These are phyloP conservation scores for Erodium texanum DNA, from an alignment of 441 rosid genomes.

Conservation along the genomic window DNA sequence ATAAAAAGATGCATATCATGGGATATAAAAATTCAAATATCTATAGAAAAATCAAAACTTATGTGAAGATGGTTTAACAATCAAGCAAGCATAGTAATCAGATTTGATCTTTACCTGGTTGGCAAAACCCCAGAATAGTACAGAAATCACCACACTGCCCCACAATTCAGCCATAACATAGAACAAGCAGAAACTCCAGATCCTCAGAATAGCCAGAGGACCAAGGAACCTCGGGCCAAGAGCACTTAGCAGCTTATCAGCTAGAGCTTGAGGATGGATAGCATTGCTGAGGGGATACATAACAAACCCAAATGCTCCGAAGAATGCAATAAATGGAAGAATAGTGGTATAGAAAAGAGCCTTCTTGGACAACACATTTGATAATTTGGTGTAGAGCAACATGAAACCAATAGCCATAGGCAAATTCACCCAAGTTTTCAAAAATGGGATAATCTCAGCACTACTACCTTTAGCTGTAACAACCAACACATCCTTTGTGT, in stretches of 20 bases:
- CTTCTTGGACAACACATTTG: slow-evolving; percentile 67
- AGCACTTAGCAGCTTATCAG: slow-evolving; percentile 61
- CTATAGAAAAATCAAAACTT: neutral
- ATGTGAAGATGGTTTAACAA: no score
- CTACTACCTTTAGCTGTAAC: slow-evolving; percentile 93
- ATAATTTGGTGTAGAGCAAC: slow-evolving; percentile 66
- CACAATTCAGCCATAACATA: slow-evolving; percentile 99
- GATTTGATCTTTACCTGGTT: slow-evolving; percentile 52
- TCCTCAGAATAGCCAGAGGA: slow-evolving; percentile 90
- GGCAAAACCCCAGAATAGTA: slow-evolving; percentile 96
- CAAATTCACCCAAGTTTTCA: slow-evolving; percentile 96
- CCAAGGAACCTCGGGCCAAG: slow-evolving; percentile 98
- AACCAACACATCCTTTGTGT: slow-evolving; percentile 90
- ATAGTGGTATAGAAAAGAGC: slow-evolving; percentile 82
- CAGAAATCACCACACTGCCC: slow-evolving; percentile 95
- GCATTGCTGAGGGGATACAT: slow-evolving; percentile 74
- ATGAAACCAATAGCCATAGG: slow-evolving; percentile 98
- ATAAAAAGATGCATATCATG: no score
- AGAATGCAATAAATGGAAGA: slow-evolving; percentile 83
- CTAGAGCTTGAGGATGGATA: slow-evolving; percentile 75
- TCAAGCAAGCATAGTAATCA: neutral
- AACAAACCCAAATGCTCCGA: slow-evolving; percentile 87
- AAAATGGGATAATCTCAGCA: slow-evolving; percentile 90
- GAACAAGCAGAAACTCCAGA: slow-evolving; percentile 94
- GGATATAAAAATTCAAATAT: no score